Percentiles rank a stretch among this genome's conserved stretches.
These are phyloP conservation scores for Omphalotus guepiniiformis DNA, from an alignment of 768 basidiomycete genomes.

Conservation along the genomic window DNA sequence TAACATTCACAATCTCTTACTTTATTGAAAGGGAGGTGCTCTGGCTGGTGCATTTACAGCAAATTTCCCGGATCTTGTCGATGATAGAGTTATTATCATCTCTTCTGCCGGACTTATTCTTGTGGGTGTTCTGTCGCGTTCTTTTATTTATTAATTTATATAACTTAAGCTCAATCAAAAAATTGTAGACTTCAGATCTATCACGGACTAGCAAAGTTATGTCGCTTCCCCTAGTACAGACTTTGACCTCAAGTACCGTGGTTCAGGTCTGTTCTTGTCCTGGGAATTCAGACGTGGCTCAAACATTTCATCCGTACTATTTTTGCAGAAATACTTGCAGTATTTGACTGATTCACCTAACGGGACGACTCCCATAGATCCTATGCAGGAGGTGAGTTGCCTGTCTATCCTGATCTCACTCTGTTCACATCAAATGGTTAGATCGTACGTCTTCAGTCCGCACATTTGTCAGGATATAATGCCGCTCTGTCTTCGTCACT, in stretches of 20 bases:
- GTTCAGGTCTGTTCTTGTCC: slow-evolving; percentile 44
- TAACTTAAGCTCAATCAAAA: neutral
- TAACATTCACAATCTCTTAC: neutral
- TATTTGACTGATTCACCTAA: slow-evolving; percentile 38
- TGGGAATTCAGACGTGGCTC: neutral
- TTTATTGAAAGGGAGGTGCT: slow-evolving; percentile 55
- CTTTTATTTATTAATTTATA: neutral
- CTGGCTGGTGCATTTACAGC: slow-evolving; percentile 68
- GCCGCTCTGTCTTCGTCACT: slow-evolving; percentile 73
- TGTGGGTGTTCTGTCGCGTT: slow-evolving; percentile 27
- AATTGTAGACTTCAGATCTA: slow-evolving; percentile 52
- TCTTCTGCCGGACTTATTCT: slow-evolving; percentile 70
- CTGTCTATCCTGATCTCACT: neutral
- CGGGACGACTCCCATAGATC: slow-evolving; percentile 21
- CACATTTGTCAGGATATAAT: slow-evolving; percentile 71
- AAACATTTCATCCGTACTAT: neutral
- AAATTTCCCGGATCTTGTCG: slow-evolving; percentile 68
- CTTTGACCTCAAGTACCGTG: slow-evolving; percentile 55
- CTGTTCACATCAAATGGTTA: slow-evolving; percentile 17
- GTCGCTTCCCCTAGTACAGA: slow-evolving; percentile 72
- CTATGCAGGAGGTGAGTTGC: slow-evolving; percentile 39
- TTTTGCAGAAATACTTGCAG: slow-evolving; percentile 46
- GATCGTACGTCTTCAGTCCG: slow-evolving; percentile 76
- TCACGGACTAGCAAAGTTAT: slow-evolving; percentile 75
- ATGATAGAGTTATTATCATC: slow-evolving; percentile 59